Percentiles rank a stretch among this genome's conserved stretches.
These are phyloP conservation scores for Peronospora tabacina DNA, from an alignment of 352 stramenopile species.

Conservation along the genomic window DNA sequence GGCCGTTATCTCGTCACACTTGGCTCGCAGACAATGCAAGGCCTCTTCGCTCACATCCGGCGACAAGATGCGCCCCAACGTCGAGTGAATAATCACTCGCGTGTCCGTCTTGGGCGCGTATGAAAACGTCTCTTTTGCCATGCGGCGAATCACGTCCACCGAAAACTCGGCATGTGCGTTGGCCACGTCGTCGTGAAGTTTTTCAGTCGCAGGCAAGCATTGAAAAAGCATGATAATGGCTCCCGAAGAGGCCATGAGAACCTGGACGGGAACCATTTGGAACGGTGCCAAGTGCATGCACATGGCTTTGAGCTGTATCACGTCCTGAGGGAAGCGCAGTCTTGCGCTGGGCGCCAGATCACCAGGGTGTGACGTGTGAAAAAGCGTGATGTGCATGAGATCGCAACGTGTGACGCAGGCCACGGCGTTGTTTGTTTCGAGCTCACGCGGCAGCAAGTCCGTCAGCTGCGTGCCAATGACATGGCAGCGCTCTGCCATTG, in stretches of 20 bases:
- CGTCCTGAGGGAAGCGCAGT: slow-evolving; percentile 31
- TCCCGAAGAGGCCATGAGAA: slow-evolving; percentile 52
- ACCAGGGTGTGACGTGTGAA: slow-evolving; percentile 67
- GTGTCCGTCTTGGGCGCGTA: slow-evolving; percentile 37
- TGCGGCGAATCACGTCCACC: slow-evolving; percentile 44
- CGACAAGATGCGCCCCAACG: slow-evolving; percentile 46
- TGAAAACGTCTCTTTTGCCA: slow-evolving; percentile 43
- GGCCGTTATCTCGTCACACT: slow-evolving; percentile 50
- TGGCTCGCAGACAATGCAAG: slow-evolving; percentile 30
- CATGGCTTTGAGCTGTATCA: slow-evolving; percentile 37
- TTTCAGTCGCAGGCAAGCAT: slow-evolving; percentile 19
- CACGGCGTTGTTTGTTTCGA: slow-evolving; percentile 25
- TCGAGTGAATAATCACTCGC: slow-evolving; percentile 63
- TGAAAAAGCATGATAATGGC: slow-evolving; percentile 66
- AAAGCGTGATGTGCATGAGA: slow-evolving; percentile 74
- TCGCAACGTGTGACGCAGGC: slow-evolving; percentile 56
- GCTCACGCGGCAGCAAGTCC: slow-evolving; percentile 33
- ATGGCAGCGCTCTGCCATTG: slow-evolving; percentile 35
- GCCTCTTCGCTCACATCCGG: slow-evolving; percentile 32
- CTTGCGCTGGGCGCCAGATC: slow-evolving; percentile 41
- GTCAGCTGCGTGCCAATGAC: slow-evolving; percentile 38
- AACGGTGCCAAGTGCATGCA: slow-evolving; percentile 37
- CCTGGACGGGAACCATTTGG: slow-evolving; percentile 35
- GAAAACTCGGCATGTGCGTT: slow-evolving; percentile 42
- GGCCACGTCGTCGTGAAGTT: slow-evolving; percentile 11